Evolutionary conservation across 2,329 filamentous ascomycete species (phyloP).

Genomic region (Claviceps sp.): DNA sequence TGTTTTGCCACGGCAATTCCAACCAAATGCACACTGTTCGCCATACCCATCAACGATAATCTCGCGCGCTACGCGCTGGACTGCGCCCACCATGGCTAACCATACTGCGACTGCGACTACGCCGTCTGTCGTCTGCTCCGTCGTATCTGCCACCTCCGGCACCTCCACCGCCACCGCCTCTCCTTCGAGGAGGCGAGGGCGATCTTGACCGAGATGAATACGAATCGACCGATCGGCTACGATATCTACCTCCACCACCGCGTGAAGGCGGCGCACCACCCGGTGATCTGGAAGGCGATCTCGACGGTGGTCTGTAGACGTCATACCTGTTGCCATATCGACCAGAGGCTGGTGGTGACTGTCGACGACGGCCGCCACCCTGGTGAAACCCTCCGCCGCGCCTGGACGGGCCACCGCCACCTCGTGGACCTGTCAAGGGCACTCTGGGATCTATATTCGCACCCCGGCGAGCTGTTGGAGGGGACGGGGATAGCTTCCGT

Average conservation of each 20-base stretch:
- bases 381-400: slow-evolving; percentile 14
- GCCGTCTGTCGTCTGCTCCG: slow-evolving; percentile 17
- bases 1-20: background rate
- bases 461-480: slow-evolving; percentile 55
- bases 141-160: slow-evolving; percentile 15
- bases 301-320: slow-evolving; percentile 48
- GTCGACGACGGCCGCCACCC: slow-evolving; percentile 22
- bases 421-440: slow-evolving; percentile 18
- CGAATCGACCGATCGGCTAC: slow-evolving; percentile 30
- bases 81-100: slow-evolving; percentile 26
- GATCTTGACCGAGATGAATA: slow-evolving; percentile 36
- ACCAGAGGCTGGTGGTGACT: slow-evolving; percentile 20
- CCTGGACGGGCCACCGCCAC: slow-evolving; percentile 17
- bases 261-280: slow-evolving; percentile 26
- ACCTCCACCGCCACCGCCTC: slow-evolving; percentile 18
- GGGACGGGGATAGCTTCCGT: slow-evolving; percentile 68
- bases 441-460: slow-evolving; percentile 41
- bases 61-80: slow-evolving; percentile 26
- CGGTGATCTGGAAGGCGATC: slow-evolving; percentile 28
- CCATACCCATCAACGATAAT: slow-evolving; percentile 15
- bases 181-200: slow-evolving; percentile 20
- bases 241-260: slow-evolving; percentile 24
- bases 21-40: background rate
- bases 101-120: slow-evolving; percentile 37
- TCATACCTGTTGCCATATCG: slow-evolving; percentile 34